phyloP scores from a whole-genome alignment of 2,329 filamentous ascomycete genomes.

The Hypomyces perniciosus region DNA sequence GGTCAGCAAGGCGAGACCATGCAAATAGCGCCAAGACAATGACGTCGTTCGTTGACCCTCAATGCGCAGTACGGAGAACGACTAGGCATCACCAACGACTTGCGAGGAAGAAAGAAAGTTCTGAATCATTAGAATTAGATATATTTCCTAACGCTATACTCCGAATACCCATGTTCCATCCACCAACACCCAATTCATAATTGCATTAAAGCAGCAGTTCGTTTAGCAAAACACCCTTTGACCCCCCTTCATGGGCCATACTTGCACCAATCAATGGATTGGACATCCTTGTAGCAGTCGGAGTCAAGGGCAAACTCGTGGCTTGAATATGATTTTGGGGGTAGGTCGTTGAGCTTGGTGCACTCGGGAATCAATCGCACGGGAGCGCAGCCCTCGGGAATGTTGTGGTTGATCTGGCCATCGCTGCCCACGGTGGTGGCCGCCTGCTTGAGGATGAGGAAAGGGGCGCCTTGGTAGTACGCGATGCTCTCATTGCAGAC shows the following conservation, averaged over 20 bases:
- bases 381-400: slow-evolving; percentile 34
- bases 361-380: slow-evolving; percentile 39
- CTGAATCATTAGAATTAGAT: no score
- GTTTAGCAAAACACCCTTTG: not conserved
- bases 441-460: slow-evolving; percentile 31
- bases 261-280: slow-evolving; percentile 5
- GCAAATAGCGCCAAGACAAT: not conserved
- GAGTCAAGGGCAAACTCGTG: slow-evolving; percentile 32
- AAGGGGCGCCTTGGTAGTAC: slow-evolving; percentile 33
- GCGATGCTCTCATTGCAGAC: slow-evolving; percentile 35
- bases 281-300: slow-evolving; percentile 34
- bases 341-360: slow-evolving; percentile 28
- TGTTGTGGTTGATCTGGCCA: slow-evolving; percentile 15
- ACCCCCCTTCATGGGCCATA: slow-evolving; percentile 1
- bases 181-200: no score
- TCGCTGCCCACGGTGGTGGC: slow-evolving; percentile 18
- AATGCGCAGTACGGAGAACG: no score
- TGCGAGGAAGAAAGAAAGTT: slow-evolving; percentile 14
- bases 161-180: no score
- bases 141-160: no score
- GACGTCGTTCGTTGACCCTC: not conserved
- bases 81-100: slow-evolving; percentile 3
- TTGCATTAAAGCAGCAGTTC: no score
- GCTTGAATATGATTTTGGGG: slow-evolving; percentile 26
- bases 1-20: not conserved